These are phyloP conservation scores for Kurtzmaniella cleridarum DNA, from an alignment of 805 yeast species.

Conservation along the genomic window DNA sequence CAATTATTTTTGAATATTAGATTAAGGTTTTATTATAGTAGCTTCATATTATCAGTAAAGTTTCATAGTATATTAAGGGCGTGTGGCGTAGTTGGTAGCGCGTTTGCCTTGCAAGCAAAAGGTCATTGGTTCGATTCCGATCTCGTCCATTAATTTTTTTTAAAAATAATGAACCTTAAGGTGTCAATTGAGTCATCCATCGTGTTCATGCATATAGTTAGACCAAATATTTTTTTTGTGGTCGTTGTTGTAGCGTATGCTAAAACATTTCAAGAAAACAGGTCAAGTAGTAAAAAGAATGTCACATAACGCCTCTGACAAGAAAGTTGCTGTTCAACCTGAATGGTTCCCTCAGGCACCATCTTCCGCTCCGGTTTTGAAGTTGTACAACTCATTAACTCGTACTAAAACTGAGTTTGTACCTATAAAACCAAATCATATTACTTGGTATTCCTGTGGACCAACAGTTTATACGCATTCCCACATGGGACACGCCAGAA, in stretches of 20 bases:
- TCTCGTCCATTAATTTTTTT: constrained; percentile 53
- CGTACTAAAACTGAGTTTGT: constrained; percentile 71
- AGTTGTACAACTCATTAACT: constrained; percentile 79
- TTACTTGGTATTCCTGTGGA: constrained; percentile 97
- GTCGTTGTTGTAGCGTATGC: constrained; percentile 1
- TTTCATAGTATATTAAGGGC: constrained; percentile 48
- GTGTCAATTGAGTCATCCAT: too few species aligned
- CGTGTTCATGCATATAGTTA: background rate
- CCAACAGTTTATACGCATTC: constrained; percentile 96
- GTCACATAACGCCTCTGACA: constrained; percentile 14
- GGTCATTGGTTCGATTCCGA: constrained; percentile 79
- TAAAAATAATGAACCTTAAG: too few species aligned
- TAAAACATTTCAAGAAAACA: constrained; percentile 7
- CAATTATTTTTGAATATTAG: too few species aligned
- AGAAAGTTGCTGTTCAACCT: constrained; percentile 32
- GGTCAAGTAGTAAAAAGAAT: constrained; percentile 25
- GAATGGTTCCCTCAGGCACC: constrained; percentile 27
- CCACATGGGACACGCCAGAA: constrained; percentile 98
- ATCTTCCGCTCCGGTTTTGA: constrained; percentile 34
- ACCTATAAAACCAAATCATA: constrained; percentile 59
- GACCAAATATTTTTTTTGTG: background rate
- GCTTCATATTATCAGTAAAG: too few species aligned
- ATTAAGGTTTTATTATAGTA: too few species aligned
- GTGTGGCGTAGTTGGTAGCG: constrained; percentile 83
- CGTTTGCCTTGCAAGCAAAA: constrained; percentile 74